Evolutionary conservation across 345 rosid species (phyloP).

Genomic region (Turritis glabra): DNA sequence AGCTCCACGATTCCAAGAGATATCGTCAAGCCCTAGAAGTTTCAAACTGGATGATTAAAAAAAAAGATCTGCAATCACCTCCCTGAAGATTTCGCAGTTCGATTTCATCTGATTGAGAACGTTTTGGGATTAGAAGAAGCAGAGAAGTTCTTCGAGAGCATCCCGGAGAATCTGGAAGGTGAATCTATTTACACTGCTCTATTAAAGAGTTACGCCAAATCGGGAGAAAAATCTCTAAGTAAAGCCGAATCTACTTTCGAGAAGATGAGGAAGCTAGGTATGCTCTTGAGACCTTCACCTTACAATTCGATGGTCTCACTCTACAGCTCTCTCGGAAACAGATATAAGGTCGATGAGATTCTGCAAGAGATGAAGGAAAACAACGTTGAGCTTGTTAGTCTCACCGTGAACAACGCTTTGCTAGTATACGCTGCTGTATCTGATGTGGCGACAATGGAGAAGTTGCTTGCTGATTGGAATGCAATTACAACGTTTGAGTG

Average conservation of each 20-base stretch:
- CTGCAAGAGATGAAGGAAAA: slow-evolving; percentile 12
- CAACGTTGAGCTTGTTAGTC: neutral
- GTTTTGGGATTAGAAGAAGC: neutral
- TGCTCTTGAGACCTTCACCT: slow-evolving; percentile 14
- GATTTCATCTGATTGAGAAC: neutral
- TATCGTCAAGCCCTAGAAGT: neutral
- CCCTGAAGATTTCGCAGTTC: neutral
- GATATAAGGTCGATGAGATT: slow-evolving; percentile 3
- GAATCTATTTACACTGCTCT: neutral
- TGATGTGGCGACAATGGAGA: slow-evolving; percentile 3
- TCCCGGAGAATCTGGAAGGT: neutral
- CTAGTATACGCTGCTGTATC: slow-evolving; percentile 6
- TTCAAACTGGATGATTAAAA: neutral
- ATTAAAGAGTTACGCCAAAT: neutral
- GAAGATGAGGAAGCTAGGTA: slow-evolving; percentile 17
- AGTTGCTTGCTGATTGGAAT: neutral
- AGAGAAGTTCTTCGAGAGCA: slow-evolving; percentile 17
- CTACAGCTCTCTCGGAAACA: neutral
- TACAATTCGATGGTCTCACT: slow-evolving; percentile 15
- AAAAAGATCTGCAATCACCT: neutral
- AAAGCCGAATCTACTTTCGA: neutral
- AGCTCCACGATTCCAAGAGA: neutral
- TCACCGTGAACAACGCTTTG: slow-evolving; percentile 19
- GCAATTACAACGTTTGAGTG: neutral
- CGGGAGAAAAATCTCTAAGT: neutral